These are phyloP conservation scores for Paxillus ammoniavirescens DNA, from an alignment of 768 basidiomycete genomes.

Conservation along the genomic window DNA sequence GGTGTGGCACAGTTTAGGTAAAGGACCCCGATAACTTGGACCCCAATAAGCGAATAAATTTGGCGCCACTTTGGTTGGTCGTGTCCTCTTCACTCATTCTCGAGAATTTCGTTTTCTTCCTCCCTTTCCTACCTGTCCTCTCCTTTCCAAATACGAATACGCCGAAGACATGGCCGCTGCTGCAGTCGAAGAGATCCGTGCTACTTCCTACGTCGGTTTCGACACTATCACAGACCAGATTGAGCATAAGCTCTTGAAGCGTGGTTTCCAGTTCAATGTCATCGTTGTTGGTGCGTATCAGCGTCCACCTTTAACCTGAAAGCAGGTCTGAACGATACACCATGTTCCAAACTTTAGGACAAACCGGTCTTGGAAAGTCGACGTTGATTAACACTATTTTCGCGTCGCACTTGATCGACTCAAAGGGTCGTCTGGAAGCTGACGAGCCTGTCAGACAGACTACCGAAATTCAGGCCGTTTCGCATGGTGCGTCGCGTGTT, in stretches of 20 bases:
- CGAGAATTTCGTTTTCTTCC: slow-evolving; percentile 19
- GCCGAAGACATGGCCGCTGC: slow-evolving; percentile 40
- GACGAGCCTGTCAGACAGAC: slow-evolving; percentile 93
- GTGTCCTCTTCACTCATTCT: slow-evolving; percentile 6
- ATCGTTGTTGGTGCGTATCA: slow-evolving; percentile 84
- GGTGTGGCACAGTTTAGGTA: slow-evolving; percentile 1
- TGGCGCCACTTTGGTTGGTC: slow-evolving; percentile 26
- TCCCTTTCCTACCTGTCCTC: slow-evolving; percentile 11
- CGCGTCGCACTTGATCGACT: slow-evolving; percentile 96
- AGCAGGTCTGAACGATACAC: neutral
- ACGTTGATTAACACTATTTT: slow-evolving; percentile 99
- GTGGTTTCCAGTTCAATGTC: slow-evolving; percentile 99
- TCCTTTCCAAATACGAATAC: slow-evolving; percentile 12
- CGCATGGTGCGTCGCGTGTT: slow-evolving; percentile 67
- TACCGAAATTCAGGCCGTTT: slow-evolving; percentile 93
- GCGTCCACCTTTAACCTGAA: neutral
- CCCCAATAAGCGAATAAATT: slow-evolving; percentile 32
- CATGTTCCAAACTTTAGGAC: slow-evolving; percentile 50
- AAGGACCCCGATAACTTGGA: slow-evolving; percentile 21
- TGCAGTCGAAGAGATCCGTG: slow-evolving; percentile 76
- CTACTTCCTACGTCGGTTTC: slow-evolving; percentile 94
- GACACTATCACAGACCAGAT: slow-evolving; percentile 97
- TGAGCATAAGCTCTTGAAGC: slow-evolving; percentile 98
- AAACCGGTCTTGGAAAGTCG: slow-evolving; percentile 97
- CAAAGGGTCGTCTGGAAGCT: slow-evolving; percentile 87